Percentiles rank a stretch among this genome's conserved stretches.
These are phyloP conservation scores for Rhododendron molle DNA, from an alignment of 148 eudicot genomes.

Conservation along the genomic window DNA sequence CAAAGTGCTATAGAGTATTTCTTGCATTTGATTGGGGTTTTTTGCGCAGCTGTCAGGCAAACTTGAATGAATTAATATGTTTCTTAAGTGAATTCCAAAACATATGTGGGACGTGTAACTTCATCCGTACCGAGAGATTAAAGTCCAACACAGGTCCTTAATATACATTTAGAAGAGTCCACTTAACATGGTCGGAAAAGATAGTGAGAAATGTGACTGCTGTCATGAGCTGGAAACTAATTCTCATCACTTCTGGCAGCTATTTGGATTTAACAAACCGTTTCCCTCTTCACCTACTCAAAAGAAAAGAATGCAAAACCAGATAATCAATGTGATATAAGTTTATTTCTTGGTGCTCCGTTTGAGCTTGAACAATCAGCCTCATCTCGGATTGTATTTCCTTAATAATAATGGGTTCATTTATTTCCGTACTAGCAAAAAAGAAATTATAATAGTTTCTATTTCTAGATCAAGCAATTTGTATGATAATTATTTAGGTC, in stretches of 20 bases:
- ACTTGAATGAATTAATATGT: neutral
- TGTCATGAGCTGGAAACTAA: neutral
- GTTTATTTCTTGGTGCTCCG: constrained; percentile 6
- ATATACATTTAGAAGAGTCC: neutral
- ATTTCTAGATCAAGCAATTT: constrained; percentile 42
- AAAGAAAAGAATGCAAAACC: neutral
- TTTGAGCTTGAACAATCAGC: neutral
- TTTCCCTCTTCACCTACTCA: neutral
- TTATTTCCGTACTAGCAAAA: neutral
- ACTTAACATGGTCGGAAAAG: neutral
- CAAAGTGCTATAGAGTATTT: neutral
- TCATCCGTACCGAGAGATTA: neutral
- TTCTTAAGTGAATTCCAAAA: neutral
- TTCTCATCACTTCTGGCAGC: neutral
- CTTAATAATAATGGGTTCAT: constrained; percentile 1
- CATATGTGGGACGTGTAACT: neutral
- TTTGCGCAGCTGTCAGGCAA: neutral
- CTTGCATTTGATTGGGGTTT: neutral
- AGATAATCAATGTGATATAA: neutral
- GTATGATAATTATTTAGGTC: constrained; percentile 33
- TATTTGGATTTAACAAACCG: neutral
- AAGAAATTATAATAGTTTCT: neutral
- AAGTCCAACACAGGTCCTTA: neutral
- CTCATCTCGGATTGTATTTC: neutral
- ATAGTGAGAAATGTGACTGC: neutral